Conservation (phyloP, 2,329 filamentous ascomycete species). For the Xylaria sp. region DNA sequence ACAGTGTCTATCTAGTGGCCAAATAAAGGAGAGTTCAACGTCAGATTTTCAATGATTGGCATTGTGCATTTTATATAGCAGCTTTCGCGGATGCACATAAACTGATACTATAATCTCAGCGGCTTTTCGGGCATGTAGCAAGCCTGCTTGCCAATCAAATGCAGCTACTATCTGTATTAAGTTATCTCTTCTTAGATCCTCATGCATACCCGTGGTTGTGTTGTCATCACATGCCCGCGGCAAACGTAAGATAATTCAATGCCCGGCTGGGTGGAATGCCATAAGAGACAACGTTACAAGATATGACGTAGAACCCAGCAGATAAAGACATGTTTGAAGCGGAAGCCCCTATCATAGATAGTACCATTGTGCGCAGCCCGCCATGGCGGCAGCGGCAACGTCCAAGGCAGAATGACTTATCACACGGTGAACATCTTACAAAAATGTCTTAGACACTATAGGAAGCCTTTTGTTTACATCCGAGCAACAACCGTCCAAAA, state of each 20-base stretch:
- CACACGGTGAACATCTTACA: background rate
- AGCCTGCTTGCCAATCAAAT: too few relatives aligned
- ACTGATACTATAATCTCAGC: too few relatives aligned
- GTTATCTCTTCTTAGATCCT: background rate
- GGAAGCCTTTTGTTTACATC: background rate
- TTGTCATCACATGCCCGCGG: background rate
- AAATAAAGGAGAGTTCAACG: background rate
- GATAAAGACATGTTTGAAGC: background rate
- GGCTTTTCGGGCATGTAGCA: too few relatives aligned
- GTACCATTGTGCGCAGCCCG: background rate
- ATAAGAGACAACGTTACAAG: background rate
- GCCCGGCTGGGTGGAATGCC: background rate
- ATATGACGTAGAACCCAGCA: background rate
- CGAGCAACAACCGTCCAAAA: too few relatives aligned
- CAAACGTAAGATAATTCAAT: background rate
- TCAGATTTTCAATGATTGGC: background rate
- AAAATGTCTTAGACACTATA: background rate
- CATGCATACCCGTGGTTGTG: background rate
- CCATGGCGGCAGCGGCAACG: too few relatives aligned
- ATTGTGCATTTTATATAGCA: background rate
- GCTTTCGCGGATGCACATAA: too few relatives aligned
- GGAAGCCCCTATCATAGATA: slow-evolving; percentile 20
- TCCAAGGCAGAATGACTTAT: background rate
- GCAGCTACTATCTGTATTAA: background rate
- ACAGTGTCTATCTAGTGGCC: background rate